These are phyloP conservation scores for Capronia americana DNA, from an alignment of 2,329 filamentous ascomycete species.

Conservation along the genomic window DNA sequence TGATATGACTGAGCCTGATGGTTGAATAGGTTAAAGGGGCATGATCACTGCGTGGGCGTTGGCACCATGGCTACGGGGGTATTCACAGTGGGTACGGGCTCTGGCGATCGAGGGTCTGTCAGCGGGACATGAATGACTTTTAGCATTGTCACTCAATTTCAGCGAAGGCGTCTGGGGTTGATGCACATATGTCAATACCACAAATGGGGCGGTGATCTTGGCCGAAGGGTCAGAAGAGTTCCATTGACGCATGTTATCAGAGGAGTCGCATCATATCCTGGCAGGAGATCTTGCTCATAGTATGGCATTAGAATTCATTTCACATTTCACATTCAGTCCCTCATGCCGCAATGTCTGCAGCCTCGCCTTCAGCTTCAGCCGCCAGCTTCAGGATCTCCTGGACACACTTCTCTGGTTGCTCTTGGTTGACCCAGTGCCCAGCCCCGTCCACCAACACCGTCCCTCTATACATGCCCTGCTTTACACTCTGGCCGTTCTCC, in stretches of 20 bases:
- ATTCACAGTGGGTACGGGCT: neutral
- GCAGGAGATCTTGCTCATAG: constrained; percentile 14
- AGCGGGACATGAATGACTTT: neutral
- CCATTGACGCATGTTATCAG: constrained; percentile 11
- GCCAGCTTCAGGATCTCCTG: constrained; percentile 55
- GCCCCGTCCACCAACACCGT: constrained; percentile 62
- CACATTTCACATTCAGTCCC: neutral
- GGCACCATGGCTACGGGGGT: neutral
- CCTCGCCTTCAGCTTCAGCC: constrained; percentile 23
- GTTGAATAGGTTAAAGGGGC: constrained; percentile 7
- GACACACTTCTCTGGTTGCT: constrained; percentile 63
- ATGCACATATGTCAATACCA: constrained; percentile 14
- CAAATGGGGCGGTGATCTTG: constrained; percentile 8
- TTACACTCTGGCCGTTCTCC: constrained; percentile 58
- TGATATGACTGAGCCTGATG: constrained; percentile 38
- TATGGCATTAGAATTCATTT: constrained; percentile 8
- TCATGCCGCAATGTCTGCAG: neutral
- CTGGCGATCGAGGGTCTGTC: neutral
- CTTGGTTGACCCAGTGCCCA: constrained; percentile 75
- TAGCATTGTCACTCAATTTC: constrained; percentile 19
- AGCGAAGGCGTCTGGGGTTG: constrained; percentile 32
- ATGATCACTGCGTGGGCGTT: neutral
- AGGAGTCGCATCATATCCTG: constrained; percentile 23
- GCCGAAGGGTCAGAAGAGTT: constrained; percentile 3
- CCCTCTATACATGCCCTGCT: constrained; percentile 62